A percentile compares a stretch with the other conserved stretches of the same genome.
These are phyloP conservation scores for Claviceps quebecensis DNA, from an alignment of 2,329 filamentous ascomycete genomes.

Conservation along the genomic window DNA sequence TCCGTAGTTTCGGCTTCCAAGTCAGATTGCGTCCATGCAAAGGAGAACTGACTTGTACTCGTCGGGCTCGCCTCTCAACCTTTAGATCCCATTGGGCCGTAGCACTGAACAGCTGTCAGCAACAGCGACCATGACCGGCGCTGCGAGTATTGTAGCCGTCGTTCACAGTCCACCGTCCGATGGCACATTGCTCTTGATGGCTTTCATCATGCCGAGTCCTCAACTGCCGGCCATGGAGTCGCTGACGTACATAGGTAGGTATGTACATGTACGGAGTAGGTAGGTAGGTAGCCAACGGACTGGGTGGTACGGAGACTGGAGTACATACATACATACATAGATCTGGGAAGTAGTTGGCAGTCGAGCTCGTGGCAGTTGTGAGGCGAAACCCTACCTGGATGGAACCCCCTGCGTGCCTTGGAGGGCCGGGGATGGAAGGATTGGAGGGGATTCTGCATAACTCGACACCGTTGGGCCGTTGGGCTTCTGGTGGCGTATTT, in stretches of 20 bases:
- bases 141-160: not conserved
- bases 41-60: not conserved
- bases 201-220: not conserved
- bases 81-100: constrained; percentile 1
- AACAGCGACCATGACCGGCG: not conserved
- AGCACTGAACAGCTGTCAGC: not conserved
- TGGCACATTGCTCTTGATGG: not conserved
- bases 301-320: no score
- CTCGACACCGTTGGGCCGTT: not conserved
- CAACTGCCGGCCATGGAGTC: not conserved
- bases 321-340: no score
- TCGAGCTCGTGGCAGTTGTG: not conserved
- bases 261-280: no score
- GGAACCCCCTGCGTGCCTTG: not conserved
- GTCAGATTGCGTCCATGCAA: not conserved
- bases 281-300: not conserved
- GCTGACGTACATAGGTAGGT: not conserved
- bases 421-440: not conserved
- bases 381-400: not conserved
- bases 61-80: not conserved
- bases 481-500: not conserved
- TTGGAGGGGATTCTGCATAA: not conserved
- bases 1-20: constrained; percentile 1
- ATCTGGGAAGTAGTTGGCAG: not conserved
- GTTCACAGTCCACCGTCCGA: not conserved